Base-by-base conservation (phyloP, 148 eudicot genomes). In the Rhododendron griersonianum region DNA sequence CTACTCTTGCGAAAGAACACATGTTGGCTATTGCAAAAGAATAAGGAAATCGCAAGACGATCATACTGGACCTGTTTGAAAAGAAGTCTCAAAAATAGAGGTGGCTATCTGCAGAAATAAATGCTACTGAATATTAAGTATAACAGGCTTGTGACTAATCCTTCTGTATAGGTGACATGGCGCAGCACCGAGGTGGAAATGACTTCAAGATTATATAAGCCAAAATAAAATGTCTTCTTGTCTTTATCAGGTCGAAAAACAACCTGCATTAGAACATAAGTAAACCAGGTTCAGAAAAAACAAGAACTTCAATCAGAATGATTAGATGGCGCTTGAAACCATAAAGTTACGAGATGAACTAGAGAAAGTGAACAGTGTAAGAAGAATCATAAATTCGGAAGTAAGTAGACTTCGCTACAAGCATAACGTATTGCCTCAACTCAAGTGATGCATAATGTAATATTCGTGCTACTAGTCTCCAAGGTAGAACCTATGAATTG, bases 181-280 rank as follows among this genome's bases (percentile, higher is more conserved):
- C 7, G 14, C n/a, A n/a, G 14, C n/a, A n/a, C 21, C 1, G 1
- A 11, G 11, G 18, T 44, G 85, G 78, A 65, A 83, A 19, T 25
- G 50, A 51, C 78, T 47, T 5, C 51, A 67, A 67, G 39, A 19
- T 63, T 67, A 15, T 83, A 67, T 13, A 30, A 23, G 41, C 33
- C 19, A 47, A 65, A 65, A 47, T 6, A 82, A 35, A 23, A 47
- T 21, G 78, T 45, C 30, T 69, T 14, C 74, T 44, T 8, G 21
- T 45, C 55, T 8, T 25, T 67, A 7, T 25, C 39, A 45, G 85
- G 7, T 45, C 15, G 14, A 16, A 11, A 45, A 65, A 51, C 39
- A 86, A 21, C 87, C 84, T 81, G 81, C 84, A 63, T 45, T 59
- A 61, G 48, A 16, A 71, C 59, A 86, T 21, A 53, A 47, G 37